Base-by-base conservation (phyloP, 2,329 filamentous ascomycete genomes). In the Aspergillus hortae region DNA sequence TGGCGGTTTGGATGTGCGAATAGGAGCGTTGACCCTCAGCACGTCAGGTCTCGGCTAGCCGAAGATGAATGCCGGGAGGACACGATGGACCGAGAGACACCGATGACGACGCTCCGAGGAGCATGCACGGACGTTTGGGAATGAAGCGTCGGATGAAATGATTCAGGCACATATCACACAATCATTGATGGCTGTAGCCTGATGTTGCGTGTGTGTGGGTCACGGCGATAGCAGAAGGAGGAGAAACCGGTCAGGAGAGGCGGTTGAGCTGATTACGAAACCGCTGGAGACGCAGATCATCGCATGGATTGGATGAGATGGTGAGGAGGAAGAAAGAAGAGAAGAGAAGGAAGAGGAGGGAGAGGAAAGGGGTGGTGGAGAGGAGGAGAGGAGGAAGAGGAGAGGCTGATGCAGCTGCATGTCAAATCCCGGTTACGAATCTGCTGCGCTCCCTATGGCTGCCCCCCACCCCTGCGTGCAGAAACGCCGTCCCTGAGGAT, bases 11-110 rank as follows among this genome's bases (percentile, higher is more conserved):
- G 43, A 21, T 38, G 36, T 46, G 32, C 44, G 44, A 45, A 51
- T 54, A 47, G 32, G 33, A 54, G 21, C 21, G 4, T n/a, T 6
- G 17, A 14, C 48, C 23, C 10, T 46, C 42, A 27, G 17, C 48
- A 44, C 33, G 48, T 40, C 19, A 33, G 15, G n/a, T 21, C 36
- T 55, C 46, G 52, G 52, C 42, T 47, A 52, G 46, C 49, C 46
- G 52, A 51, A 52, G 32, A 21, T 42, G 27, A 27, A 38, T 40
- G 36, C 36, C 49, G 45, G 48, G 36, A 33, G 38, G 27, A 17
- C 40, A 12, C 12, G 1, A 42, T 12, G 40, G 19, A 42, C 15
- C 40, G 7, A 17, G 11, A 17, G 40, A 9, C n/a, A 17, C 12
- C 11, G 15, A 42, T 48, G 44, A 51, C 23, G 42, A 52, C 45